phyloP scores from a whole-genome alignment of 2,329 filamentous ascomycete genomes.

The Juglanconis juglandina region DNA sequence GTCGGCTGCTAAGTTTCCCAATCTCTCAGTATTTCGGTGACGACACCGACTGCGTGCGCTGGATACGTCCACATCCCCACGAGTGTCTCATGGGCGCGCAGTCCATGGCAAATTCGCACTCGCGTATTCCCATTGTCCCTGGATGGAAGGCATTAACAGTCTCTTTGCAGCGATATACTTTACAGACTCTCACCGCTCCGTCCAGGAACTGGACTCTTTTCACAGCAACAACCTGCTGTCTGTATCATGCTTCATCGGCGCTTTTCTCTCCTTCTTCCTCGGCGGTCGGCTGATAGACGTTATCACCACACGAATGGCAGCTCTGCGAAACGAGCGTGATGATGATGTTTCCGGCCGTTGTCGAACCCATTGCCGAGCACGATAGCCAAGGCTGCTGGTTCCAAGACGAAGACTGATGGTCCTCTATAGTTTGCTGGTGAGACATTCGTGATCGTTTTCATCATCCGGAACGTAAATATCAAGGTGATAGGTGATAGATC shows the following conservation, averaged over 20 bases:
- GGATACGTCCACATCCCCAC: too few species aligned
- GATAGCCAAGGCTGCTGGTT: not conserved
- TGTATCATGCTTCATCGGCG: not conserved
- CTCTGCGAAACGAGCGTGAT: conserved; percentile 21
- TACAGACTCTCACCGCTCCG: not conserved
- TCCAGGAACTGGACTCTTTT: not conserved
- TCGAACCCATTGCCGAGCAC: conserved; percentile 25
- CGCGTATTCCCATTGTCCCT: too few species aligned
- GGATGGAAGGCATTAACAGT: not conserved
- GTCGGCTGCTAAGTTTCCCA: not conserved
- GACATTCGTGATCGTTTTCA: conserved; percentile 26
- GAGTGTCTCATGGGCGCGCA: too few species aligned
- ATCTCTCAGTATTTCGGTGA: not conserved
- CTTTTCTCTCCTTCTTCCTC: conserved; percentile 4
- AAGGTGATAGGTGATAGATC: conserved; percentile 29
- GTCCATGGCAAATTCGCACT: too few species aligned
- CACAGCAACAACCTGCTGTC: conserved; percentile 2
- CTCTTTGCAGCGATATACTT: conserved; percentile 1
- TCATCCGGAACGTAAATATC: conserved; percentile 27
- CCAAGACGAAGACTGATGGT: not conserved
- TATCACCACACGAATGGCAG: conserved; percentile 25
- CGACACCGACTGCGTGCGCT: not conserved
- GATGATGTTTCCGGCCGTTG: conserved; percentile 24
- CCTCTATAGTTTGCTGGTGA: conserved; percentile 23
- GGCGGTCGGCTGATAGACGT: conserved; percentile 27